A percentile compares a stretch with the other conserved stretches of the same genome.
Evolutionary conservation across 2,329 filamentous ascomycete genomes (phyloP).

Genomic region (Xylariaceae sp.): DNA sequence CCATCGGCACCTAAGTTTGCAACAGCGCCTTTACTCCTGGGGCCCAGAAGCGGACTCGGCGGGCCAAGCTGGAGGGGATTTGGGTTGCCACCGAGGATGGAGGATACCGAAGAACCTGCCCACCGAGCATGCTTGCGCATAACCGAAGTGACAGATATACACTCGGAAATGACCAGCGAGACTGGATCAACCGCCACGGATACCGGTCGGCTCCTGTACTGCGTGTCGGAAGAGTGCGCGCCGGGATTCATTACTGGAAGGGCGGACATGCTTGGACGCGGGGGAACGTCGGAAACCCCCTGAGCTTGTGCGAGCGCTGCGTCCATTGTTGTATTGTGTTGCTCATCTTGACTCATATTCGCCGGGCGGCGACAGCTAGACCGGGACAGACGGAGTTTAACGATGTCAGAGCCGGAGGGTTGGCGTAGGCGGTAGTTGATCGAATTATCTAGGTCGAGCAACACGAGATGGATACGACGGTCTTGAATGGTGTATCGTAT

Average conservation of each 20-base stretch:
- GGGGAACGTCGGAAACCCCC: slow-evolving; percentile 25
- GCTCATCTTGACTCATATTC: slow-evolving; percentile 38
- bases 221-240: slow-evolving; percentile 43
- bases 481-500: neutral
- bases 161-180: slow-evolving; percentile 94
- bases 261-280: slow-evolving; percentile 24
- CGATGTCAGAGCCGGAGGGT: slow-evolving; percentile 4
- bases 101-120: slow-evolving; percentile 92
- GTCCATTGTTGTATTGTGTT: slow-evolving; percentile 29
- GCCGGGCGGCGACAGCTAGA: slow-evolving; percentile 26
- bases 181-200: slow-evolving; percentile 86
- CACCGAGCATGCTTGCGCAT: slow-evolving; percentile 98
- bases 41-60: slow-evolving; percentile 40
- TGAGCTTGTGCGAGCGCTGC: slow-evolving; percentile 27
- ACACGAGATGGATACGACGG: neutral
- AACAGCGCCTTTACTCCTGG: slow-evolving; percentile 41
- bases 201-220: slow-evolving; percentile 59
- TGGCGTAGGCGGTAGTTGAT: slow-evolving; percentile 1
- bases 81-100: slow-evolving; percentile 78
- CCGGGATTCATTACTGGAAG: slow-evolving; percentile 18
- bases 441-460: neutral
- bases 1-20: slow-evolving; percentile 39
- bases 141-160: slow-evolving; percentile 94
- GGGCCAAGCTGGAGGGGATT: slow-evolving; percentile 53
- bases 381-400: slow-evolving; percentile 6